Evolutionary conservation across 495 filamentous ascomycete genomes (phyloP).

Genomic region (Hypoxylon crocopeplum): DNA sequence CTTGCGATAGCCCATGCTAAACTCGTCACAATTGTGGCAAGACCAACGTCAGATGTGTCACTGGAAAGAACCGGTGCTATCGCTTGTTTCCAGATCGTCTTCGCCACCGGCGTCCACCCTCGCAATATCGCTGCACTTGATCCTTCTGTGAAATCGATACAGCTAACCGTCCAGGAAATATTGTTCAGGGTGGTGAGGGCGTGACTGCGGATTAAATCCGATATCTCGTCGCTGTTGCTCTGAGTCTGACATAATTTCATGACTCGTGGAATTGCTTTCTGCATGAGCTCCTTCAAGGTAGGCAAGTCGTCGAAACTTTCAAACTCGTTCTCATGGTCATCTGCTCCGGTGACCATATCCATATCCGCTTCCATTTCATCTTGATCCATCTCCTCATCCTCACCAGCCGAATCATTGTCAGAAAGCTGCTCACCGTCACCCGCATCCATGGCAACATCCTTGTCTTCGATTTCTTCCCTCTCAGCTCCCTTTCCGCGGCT

Average conservation of each 20-base stretch:
- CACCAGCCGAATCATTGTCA: conserved; percentile 39
- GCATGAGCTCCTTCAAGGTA: conserved; percentile 56
- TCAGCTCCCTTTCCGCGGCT: conserved; percentile 42
- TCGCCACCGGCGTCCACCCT: conserved; percentile 57
- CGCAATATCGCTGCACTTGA: conserved; percentile 49
- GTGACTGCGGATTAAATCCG: conserved; percentile 48
- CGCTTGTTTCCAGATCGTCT: conserved; percentile 59
- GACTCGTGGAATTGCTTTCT: conserved; percentile 56
- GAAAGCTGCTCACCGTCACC: conserved; percentile 35
- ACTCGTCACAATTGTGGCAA: conserved; percentile 63
- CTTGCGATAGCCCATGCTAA: conserved; percentile 68
- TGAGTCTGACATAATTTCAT: conserved; percentile 46
- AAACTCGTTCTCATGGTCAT: conserved; percentile 45
- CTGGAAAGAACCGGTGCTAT: conserved; percentile 59
- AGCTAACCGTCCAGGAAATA: conserved; percentile 65
- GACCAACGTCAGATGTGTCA: conserved; percentile 64
- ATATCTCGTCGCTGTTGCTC: conserved; percentile 26
- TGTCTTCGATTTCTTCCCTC: conserved; percentile 40
- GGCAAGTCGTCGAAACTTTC: conserved; percentile 50
- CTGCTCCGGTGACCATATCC: conserved; percentile 60
- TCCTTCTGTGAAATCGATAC: conserved; percentile 52
- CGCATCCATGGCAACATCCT: conserved; percentile 45
- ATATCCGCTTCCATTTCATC: conserved; percentile 64
- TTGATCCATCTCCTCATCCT: conserved; percentile 45
- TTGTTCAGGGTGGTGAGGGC: conserved; percentile 64